A percentile compares a stretch with the other conserved stretches of the same genome.
Evolutionary conservation across 371 early-diverging fungal genomes (phyloP).

Genomic region (Amoeboradix gromovi): DNA sequence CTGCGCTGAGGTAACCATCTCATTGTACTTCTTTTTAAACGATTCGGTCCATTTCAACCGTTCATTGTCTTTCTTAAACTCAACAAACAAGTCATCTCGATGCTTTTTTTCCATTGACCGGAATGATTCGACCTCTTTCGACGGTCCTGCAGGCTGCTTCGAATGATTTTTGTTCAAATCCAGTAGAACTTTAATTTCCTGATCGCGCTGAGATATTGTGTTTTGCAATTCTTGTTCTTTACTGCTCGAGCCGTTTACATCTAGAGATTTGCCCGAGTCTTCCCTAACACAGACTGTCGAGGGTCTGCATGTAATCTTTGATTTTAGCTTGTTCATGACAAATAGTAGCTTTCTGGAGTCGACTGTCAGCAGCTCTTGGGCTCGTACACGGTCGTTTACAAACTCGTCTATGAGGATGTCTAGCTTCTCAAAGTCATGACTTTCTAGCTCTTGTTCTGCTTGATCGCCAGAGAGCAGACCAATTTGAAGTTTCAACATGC

Average conservation of each 20-base stretch:
- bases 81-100: neutral
- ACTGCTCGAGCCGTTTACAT: neutral
- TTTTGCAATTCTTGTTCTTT: conserved; percentile 8
- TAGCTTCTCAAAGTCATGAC: conserved; percentile 1
- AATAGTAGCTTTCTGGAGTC: neutral
- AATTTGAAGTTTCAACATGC: conserved; percentile 15
- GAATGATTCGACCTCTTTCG: conserved; percentile 4
- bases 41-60: neutral
- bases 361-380: neutral
- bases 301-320: conserved; percentile 5
- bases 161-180: too few relatives aligned
- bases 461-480: conserved; percentile 16
- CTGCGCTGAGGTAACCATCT: neutral
- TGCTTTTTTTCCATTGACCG: neutral
- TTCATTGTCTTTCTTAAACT: conserved; percentile 9
- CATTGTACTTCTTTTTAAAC: neutral
- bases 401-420: neutral
- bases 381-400: conserved; percentile 9
- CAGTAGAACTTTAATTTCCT: conserved; percentile 13
- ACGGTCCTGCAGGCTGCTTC: neutral
- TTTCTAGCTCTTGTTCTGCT: conserved; percentile 3
- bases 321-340: conserved; percentile 11
- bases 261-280: conserved; percentile 1
- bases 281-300: neutral
- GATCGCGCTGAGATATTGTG: conserved; percentile 18